Conservation (phyloP, 108 stramenopile species). For the Skeletonema marinoi region DNA sequence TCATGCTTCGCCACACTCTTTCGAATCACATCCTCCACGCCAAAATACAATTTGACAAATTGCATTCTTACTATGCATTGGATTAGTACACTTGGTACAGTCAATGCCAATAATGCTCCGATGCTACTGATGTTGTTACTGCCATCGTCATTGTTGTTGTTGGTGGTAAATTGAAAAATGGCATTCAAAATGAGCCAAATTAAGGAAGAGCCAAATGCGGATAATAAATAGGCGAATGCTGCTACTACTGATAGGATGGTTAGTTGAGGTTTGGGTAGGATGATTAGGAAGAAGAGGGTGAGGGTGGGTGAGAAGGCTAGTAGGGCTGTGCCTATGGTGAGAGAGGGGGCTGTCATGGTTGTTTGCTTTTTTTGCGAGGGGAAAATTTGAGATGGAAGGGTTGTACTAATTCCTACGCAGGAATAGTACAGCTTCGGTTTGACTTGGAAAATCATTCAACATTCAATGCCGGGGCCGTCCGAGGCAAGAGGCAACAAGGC, state of each 20-base stretch:
- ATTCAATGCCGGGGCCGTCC: no score
- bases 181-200: conserved; percentile 63
- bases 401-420: no score
- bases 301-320: conserved; percentile 80
- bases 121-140: not conserved
- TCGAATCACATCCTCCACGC: conserved; percentile 76
- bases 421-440: no score
- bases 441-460: no score
- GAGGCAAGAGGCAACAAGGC: no score
- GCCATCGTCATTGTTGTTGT: not conserved
- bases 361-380: not conserved
- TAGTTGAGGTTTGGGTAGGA: conserved; percentile 76
- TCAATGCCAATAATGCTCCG: conserved; percentile 37
- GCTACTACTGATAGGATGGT: conserved; percentile 71
- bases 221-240: conserved; percentile 74
- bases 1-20: conserved; percentile 58
- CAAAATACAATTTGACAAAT: conserved; percentile 72
- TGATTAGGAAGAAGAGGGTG: conserved; percentile 67
- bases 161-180: not conserved
- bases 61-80: conserved; percentile 64
- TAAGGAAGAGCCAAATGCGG: conserved; percentile 51
- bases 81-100: conserved; percentile 65
- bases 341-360: conserved; percentile 54
- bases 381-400: no score
- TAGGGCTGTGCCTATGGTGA: conserved; percentile 65